Conservation (phyloP, 2,329 filamentous ascomycete genomes). For the Scedosporium aurantiacum region DNA sequence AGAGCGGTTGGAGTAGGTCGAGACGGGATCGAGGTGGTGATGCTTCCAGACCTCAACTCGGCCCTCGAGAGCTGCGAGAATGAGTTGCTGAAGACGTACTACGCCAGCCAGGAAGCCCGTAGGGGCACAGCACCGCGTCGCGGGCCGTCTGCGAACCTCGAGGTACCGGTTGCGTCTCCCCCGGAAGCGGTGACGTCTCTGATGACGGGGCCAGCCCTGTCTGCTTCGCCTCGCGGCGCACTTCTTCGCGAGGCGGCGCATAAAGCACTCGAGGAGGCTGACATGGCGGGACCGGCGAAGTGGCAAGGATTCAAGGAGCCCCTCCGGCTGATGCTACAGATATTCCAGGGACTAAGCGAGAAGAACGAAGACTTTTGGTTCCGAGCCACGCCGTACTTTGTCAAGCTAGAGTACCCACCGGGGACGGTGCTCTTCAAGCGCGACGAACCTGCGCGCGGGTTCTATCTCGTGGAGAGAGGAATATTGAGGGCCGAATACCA, state of each 20-base stretch:
- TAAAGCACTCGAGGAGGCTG: slow-evolving; percentile 58
- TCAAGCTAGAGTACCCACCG: slow-evolving; percentile 51
- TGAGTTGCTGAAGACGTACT: slow-evolving; percentile 73
- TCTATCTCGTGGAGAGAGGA: slow-evolving; percentile 83
- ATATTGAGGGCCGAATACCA: slow-evolving; percentile 86
- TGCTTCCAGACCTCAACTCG: slow-evolving; percentile 85
- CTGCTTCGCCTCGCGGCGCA: slow-evolving; percentile 55
- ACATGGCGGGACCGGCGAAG: slow-evolving; percentile 47
- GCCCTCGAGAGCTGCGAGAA: slow-evolving; percentile 94
- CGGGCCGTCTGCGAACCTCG: slow-evolving; percentile 31
- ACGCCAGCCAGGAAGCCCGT: slow-evolving; percentile 55
- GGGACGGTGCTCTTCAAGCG: slow-evolving; percentile 68
- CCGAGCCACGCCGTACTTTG: slow-evolving; percentile 64
- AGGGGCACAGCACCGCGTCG: slow-evolving; percentile 27
- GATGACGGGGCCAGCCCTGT: slow-evolving; percentile 1
- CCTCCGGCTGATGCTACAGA: slow-evolving; percentile 80
- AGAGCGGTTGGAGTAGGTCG: slow-evolving; percentile 69
- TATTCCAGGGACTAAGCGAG: slow-evolving; percentile 79
- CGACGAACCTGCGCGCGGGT: slow-evolving; percentile 67
- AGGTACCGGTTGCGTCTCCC: slow-evolving; percentile 29
- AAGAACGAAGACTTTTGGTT: slow-evolving; percentile 97
- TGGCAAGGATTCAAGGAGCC: slow-evolving; percentile 88
- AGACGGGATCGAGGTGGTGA: slow-evolving; percentile 60
- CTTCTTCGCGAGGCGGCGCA: slow-evolving; percentile 71
- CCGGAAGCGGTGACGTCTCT: slow-evolving; percentile 9